Evolutionary conservation across 352 stramenopile genomes (phyloP), one percentile per base, ranked within the genome.

Genomic region (Plasmopara viticola): DNA sequence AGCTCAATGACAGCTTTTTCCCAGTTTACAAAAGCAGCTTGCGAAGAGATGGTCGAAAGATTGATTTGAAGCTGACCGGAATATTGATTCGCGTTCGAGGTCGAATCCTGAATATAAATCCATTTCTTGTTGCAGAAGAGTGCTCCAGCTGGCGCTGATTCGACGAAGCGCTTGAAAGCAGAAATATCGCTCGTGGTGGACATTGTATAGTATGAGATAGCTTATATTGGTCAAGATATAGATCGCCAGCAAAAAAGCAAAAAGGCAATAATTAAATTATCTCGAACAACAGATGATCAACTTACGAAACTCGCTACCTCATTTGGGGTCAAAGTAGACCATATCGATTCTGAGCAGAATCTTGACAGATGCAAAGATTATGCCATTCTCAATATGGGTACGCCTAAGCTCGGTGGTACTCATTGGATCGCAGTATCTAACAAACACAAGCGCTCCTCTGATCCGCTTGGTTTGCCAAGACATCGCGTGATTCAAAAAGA

Each of bases 21-120:
- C 40, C 40, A 46, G 40, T 46, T 46, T 15, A 46, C 40, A 46
- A 46, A 46, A 15, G 18, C 40, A 46, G 40, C 40, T 46, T 46
- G 40, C 40, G 15, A 43, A 38, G 40, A 45, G n/a, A 54, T 35
- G 6, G 6, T 47, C 3, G 41, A 34, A 4, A 47, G 25, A 47
- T 47, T 47, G 41, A 35, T 34, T 20, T 44, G n/a, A 25, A 55
- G 44, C 2, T 55, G 49, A 10, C 49, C 49, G 4, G 39, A 17
- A 34, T 44, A 20, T 55, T 55, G 49, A 29, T 39, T 39, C 0
- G 30, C 35, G 10, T 41, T 55, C 2, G 30, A 42, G 12, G n/a
- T 55, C 30, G 39, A 55, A 30, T 55, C 48, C 13, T 55, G 49
- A 17, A 55, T 48, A 20, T 55, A 48, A 4, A 39, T 55, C 49